Conservation (phyloP, 345 rosid genomes). For the Hypericum perforatum region DNA sequence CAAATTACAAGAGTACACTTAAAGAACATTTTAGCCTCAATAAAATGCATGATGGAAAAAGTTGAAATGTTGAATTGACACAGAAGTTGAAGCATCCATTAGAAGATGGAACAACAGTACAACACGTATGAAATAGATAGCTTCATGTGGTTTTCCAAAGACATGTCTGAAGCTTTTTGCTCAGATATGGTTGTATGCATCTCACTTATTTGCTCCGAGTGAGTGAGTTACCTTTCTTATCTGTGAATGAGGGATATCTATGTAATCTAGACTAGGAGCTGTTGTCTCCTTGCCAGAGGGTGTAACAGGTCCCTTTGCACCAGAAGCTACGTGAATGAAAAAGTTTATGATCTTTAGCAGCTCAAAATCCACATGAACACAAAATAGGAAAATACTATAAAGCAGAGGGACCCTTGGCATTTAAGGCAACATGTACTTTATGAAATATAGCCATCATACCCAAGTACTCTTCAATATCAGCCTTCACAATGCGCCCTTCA, state of each 20-base stretch:
- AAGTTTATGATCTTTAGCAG: slow-evolving; percentile 5
- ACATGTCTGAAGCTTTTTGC: too few species aligned
- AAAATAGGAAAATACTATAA: slow-evolving; percentile 1
- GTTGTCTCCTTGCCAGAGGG: slow-evolving; percentile 36
- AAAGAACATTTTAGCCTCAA: slow-evolving; percentile 10
- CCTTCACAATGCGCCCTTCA: slow-evolving; percentile 78
- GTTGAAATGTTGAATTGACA: neutral
- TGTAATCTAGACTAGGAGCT: slow-evolving; percentile 59
- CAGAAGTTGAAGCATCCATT: neutral
- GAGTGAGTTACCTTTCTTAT: slow-evolving; percentile 64
- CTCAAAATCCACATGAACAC: slow-evolving; percentile 3
- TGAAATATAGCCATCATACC: slow-evolving; percentile 32
- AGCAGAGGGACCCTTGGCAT: neutral
- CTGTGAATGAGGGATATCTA: slow-evolving; percentile 84
- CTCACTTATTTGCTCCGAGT: too few species aligned
- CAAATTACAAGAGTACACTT: slow-evolving; percentile 5
- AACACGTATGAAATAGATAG: neutral
- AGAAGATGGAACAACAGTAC: neutral
- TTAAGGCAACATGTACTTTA: neutral
- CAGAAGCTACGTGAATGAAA: slow-evolving; percentile 45
- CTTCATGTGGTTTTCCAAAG: too few species aligned
- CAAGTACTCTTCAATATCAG: slow-evolving; percentile 85
- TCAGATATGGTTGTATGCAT: too few species aligned
- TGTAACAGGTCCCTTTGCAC: slow-evolving; percentile 47
- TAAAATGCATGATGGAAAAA: neutral